Percentiles rank a stretch among this genome's conserved stretches.
phyloP scores from a whole-genome alignment of 352 stramenopile genomes.

The Globisporangium recalcitrans region DNA sequence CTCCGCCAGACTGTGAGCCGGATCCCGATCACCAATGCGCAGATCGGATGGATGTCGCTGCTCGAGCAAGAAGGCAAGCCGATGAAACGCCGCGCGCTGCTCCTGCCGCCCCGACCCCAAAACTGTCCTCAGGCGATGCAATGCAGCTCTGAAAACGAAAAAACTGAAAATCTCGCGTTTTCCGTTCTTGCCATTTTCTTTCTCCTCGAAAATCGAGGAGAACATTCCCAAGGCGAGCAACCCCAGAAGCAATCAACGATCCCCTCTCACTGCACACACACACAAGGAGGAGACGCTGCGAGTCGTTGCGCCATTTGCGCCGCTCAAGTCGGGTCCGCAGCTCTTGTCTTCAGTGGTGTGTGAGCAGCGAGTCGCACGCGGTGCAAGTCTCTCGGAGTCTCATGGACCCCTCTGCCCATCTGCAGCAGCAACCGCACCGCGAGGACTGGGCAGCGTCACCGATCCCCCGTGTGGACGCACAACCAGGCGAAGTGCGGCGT shows the following conservation, averaged over 20 bases:
- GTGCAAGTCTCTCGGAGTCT: neutral
- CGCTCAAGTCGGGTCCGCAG: neutral
- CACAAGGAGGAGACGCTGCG: neutral
- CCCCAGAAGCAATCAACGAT: too few species aligned
- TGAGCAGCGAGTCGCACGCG: neutral
- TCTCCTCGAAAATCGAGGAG: neutral
- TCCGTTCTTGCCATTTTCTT: neutral
- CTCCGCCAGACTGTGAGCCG: neutral
- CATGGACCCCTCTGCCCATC: neutral
- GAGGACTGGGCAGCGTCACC: conserved; percentile 6
- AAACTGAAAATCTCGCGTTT: neutral
- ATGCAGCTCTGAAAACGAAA: neutral
- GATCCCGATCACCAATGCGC: conserved; percentile 9
- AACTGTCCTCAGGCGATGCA: neutral
- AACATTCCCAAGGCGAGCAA: too few species aligned
- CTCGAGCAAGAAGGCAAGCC: neutral
- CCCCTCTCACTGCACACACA: too few species aligned
- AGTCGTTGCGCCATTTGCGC: neutral
- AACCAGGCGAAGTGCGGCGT: neutral
- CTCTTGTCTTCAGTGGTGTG: neutral
- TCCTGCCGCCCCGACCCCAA: too few species aligned
- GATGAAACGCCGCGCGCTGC: neutral
- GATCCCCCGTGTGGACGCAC: neutral
- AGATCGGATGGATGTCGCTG: neutral
- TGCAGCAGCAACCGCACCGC: neutral